A percentile compares a stretch with the other conserved stretches of the same genome.
phyloP scores from a whole-genome alignment of 305 asterid species.

The Stenogyne calaminthoides region DNA sequence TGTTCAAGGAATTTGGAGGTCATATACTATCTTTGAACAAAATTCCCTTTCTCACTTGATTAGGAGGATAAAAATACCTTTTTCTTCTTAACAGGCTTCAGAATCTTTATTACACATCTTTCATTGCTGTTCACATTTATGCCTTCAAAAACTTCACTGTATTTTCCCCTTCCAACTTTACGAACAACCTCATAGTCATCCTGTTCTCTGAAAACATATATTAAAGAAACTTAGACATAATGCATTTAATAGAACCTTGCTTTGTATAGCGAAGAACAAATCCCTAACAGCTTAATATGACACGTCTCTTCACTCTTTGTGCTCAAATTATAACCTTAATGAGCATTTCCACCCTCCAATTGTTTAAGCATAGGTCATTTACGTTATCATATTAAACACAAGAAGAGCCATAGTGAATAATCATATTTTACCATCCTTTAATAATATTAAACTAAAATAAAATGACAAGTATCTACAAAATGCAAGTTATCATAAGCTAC shows the following conservation, averaged over 20 bases:
- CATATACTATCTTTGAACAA: slow-evolving; percentile 2
- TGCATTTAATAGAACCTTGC: background rate
- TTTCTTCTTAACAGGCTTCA: slow-evolving; percentile 95
- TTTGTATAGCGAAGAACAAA: slow-evolving; percentile 8
- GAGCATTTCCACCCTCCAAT: slow-evolving; percentile 16
- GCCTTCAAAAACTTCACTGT: slow-evolving; percentile 96
- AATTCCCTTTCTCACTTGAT: background rate
- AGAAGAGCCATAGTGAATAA: background rate
- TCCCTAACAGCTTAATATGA: background rate
- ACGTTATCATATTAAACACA: background rate
- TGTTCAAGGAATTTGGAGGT: background rate
- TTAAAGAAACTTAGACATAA: slow-evolving; percentile 25
- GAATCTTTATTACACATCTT: slow-evolving; percentile 76
- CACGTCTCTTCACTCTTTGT: background rate
- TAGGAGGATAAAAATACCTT: slow-evolving; percentile 46
- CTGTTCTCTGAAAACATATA: slow-evolving; percentile 61
- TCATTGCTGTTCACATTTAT: slow-evolving; percentile 75
- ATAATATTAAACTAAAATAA: background rate
- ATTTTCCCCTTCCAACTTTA: slow-evolving; percentile 95
- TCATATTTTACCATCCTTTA: background rate
- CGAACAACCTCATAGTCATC: slow-evolving; percentile 95
- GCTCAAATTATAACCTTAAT: slow-evolving; percentile 9
- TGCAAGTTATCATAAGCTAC: background rate
- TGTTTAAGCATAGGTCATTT: slow-evolving; percentile 13
- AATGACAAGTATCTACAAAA: background rate